Base-by-base conservation (phyloP, 352 stramenopile genomes). In the Peronosclerospora sorghi region DNA sequence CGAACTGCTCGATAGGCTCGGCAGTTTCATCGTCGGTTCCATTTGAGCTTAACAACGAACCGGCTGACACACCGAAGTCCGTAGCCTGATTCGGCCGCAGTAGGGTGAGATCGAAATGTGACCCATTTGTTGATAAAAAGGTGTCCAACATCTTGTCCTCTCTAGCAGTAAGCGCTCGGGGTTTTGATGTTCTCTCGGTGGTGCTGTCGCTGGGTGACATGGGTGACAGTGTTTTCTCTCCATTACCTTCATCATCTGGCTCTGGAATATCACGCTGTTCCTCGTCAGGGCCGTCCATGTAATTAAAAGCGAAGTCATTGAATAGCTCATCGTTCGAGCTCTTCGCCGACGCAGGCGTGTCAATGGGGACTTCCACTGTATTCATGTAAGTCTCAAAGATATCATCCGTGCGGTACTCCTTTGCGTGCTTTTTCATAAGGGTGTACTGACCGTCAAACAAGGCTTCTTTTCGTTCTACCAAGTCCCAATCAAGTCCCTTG, bases 351-450 rank as follows among this genome's bases (percentile, higher is more conserved):
- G 71, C 78, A 6, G 79, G 79, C n/a, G 79, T 91, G 45, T 91
- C 79, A 29, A 86, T 64, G 1, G 75, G 73, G 21, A 91, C 74
- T 45, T 91, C 79, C 15, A 84, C 63, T 8, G 79, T 85, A 50
- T 91, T 86, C 71, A 91, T 91, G 56, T 84, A 91, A 36, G 79
- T 91, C 42, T 86, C 73, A 43, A 88, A 91, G 27, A 88, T 87
- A 44, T 91, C 76, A 4, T 72, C 51, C 0, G 78, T 86, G 17
- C 61, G 54, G 48, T 84, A 89, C 41, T 88, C 79, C 52, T 88
- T 89, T 2, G 79, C 76, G 48, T 89, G 72, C 21, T 71, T 68
- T 55, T 85, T 77, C 76, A 88, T 88, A 15, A 88, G 68, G 12
- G 79, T 65, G 14, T 63, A 69, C 40, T 89, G 79, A 14, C 76